Conservation (phyloP, 106 monocot genomes). For the Apostasia ramifera region DNA sequence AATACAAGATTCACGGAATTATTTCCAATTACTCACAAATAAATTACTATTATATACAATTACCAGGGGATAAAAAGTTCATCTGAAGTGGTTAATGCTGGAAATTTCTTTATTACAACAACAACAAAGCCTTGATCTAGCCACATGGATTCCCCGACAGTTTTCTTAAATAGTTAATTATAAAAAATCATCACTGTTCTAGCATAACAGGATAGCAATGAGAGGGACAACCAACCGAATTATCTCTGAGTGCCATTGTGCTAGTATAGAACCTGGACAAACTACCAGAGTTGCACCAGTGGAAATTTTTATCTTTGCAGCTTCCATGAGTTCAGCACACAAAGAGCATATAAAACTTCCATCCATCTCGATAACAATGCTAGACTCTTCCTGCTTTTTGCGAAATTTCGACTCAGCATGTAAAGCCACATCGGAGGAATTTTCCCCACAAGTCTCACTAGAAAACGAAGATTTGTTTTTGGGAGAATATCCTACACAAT, state of each 20-base stretch:
- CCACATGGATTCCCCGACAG: no score
- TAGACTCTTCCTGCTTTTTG: conserved; percentile 20
- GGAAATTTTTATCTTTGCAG: conserved; percentile 31
- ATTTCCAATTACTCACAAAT: no score
- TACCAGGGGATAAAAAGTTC: no score
- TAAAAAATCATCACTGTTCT: no score
- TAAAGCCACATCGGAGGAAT: conserved; percentile 1
- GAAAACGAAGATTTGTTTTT: conserved; percentile 29
- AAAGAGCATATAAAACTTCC: conserved; percentile 55
- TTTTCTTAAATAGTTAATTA: no score
- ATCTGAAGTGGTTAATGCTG: no score
- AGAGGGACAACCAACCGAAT: conserved; percentile 44
- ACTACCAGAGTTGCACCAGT: conserved; percentile 82
- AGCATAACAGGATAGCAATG: neutral
- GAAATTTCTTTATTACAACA: no score
- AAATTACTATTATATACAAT: no score
- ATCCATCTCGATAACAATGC: conserved; percentile 40
- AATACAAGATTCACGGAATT: no score
- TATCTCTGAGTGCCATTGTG: conserved; percentile 93
- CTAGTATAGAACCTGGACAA: conserved; percentile 86
- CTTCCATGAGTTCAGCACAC: conserved; percentile 78
- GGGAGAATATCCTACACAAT: conserved; percentile 76
- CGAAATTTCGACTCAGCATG: conserved; percentile 15
- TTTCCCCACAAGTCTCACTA: conserved; percentile 12
- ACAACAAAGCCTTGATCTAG: no score